Percentiles rank a stretch among this genome's conserved stretches.
Conservation (phyloP, 2,329 filamentous ascomycete genomes). For the Alternaria rosae region DNA sequence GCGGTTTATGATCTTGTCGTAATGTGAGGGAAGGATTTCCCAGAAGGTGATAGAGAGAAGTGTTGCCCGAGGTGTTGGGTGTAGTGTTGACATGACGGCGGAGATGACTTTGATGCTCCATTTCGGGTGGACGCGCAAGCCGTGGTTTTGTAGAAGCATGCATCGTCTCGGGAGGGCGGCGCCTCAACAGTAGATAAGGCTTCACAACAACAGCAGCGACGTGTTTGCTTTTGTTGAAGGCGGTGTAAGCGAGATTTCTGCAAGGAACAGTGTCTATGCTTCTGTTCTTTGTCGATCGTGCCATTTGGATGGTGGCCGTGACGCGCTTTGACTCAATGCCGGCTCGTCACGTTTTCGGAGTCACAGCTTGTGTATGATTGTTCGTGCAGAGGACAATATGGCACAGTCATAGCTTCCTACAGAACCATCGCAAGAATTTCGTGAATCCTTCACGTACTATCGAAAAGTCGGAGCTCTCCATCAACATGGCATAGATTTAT, state of each 20-base stretch:
- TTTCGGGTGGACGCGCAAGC: background rate
- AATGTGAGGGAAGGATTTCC: constrained; percentile 16
- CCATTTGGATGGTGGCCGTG: no score
- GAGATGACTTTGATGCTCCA: background rate
- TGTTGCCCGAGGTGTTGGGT: background rate
- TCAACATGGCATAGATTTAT: no score
- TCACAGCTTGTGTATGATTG: background rate
- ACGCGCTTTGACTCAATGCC: background rate
- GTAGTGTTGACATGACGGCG: background rate
- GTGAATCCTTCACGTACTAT: background rate
- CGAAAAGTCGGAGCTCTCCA: no score
- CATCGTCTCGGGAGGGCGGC: background rate
- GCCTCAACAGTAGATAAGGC: background rate
- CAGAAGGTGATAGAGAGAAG: constrained; percentile 16
- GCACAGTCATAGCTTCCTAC: background rate
- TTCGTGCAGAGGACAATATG: background rate
- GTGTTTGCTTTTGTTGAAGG: background rate
- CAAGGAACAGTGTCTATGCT: background rate
- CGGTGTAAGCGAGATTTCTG: background rate
- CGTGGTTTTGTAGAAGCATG: background rate
- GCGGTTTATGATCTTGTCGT: constrained; percentile 13
- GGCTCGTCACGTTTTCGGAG: background rate
- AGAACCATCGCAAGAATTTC: accelerated
- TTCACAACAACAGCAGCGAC: background rate
- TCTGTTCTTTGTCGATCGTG: background rate